Percentiles rank a stretch among this genome's conserved stretches.
These are phyloP conservation scores for Gaertneriomyces sp. DNA, from an alignment of 192 early-diverging fungal species.

Conservation along the genomic window DNA sequence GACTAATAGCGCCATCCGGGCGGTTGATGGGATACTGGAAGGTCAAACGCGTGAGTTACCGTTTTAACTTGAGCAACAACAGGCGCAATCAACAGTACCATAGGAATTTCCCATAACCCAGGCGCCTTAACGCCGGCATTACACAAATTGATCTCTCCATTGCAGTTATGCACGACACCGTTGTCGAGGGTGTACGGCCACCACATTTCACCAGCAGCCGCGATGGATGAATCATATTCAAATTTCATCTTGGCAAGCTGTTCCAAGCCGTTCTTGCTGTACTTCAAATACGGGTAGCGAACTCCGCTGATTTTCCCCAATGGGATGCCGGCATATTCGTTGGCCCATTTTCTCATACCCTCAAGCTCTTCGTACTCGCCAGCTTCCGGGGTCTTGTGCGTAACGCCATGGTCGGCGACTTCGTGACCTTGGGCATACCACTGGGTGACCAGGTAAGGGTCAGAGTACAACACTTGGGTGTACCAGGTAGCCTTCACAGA, in stretches of 20 bases:
- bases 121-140: constrained; percentile 15
- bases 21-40: constrained; percentile 1
- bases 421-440: constrained; percentile 43
- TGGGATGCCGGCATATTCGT: constrained; percentile 28
- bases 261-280: constrained; percentile 11
- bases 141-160: constrained; percentile 16
- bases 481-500: constrained; percentile 58
- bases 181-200: constrained; percentile 46
- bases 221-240: constrained; percentile 34
- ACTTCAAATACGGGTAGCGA: constrained; percentile 36
- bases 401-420: constrained; percentile 36
- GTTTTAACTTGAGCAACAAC: not conserved
- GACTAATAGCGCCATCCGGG: constrained; percentile 8
- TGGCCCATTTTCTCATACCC: constrained; percentile 30
- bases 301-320: constrained; percentile 29
- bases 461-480: constrained; percentile 51
- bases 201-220: constrained; percentile 11
- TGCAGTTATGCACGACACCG: constrained; percentile 32
- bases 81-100: not conserved
- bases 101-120: constrained; percentile 41
- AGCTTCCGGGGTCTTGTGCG: constrained; percentile 21
- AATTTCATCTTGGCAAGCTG: constrained; percentile 34
- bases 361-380: constrained; percentile 31
- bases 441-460: constrained; percentile 28
- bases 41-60: not conserved